These are phyloP conservation scores for Microthlaspi erraticum DNA, from an alignment of 345 rosid genomes.

Conservation along the genomic window DNA sequence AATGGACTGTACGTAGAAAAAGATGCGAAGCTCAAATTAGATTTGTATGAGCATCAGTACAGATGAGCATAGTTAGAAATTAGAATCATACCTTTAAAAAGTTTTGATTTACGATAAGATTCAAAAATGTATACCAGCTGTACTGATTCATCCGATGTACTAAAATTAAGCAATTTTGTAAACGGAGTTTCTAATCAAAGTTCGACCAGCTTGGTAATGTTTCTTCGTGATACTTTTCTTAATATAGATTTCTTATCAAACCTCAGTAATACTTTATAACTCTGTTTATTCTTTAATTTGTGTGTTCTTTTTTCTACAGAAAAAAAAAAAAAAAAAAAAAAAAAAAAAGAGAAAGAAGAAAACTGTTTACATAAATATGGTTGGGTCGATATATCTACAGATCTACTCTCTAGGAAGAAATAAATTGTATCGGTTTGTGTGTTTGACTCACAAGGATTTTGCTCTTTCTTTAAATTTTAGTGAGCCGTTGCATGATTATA, in stretches of 20 bases:
- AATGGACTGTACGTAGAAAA: too few relatives aligned
- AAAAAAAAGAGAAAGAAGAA: too few relatives aligned
- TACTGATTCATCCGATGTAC: constrained; percentile 1
- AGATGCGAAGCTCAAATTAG: too few relatives aligned
- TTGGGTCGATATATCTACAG: background rate
- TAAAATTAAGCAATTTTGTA: background rate
- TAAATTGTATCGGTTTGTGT: constrained; percentile 10
- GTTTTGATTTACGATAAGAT: background rate
- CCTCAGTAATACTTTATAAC: background rate
- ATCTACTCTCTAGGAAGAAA: background rate
- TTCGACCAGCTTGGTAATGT: background rate
- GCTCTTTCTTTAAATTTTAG: background rate
- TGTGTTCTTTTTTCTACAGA: background rate
- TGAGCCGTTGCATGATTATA: background rate
- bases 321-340: too few relatives aligned
- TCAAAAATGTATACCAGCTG: constrained; percentile 1
- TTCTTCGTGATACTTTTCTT: background rate
- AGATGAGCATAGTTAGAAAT: background rate
- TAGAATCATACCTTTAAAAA: background rate
- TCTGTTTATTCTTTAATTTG: background rate
- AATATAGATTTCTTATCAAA: background rate
- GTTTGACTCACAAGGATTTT: constrained; percentile 29
- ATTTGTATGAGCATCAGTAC: background rate
- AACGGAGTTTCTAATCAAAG: background rate
- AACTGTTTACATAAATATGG: background rate